A percentile compares a stretch with the other conserved stretches of the same genome.
Evolutionary conservation across 2,329 filamentous ascomycete species (phyloP).

Genomic region (Diaporthe citrichinensis): DNA sequence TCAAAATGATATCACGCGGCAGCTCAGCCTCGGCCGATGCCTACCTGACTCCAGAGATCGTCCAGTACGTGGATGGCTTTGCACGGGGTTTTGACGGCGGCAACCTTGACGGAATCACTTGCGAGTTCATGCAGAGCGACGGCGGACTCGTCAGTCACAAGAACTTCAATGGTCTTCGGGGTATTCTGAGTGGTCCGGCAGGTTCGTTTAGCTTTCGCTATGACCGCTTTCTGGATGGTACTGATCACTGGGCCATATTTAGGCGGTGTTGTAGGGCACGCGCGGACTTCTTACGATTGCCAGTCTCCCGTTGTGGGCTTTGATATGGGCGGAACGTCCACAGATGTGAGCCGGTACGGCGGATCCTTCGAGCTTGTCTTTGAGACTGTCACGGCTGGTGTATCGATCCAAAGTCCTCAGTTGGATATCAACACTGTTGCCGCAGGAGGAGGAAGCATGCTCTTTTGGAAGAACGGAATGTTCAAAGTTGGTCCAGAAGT

Average conservation of each 20-base stretch:
- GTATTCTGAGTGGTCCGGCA: conserved; percentile 77
- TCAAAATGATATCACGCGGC: conserved; percentile 75
- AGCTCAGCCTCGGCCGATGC: conserved; percentile 80
- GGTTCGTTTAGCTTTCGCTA: conserved; percentile 52
- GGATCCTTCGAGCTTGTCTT: conserved; percentile 81
- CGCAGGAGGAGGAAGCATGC: conserved; percentile 63
- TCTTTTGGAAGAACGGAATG: conserved; percentile 79
- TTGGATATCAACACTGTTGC: conserved; percentile 82
- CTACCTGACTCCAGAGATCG: conserved; percentile 79
- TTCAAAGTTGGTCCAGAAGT: conserved; percentile 76
- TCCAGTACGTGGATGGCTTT: conserved; percentile 77
- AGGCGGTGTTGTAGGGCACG: conserved; percentile 77
- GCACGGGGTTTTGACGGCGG: conserved; percentile 73
- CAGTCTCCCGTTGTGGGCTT: conserved; percentile 70
- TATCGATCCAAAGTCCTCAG: conserved; percentile 79
- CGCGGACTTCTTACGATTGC: conserved; percentile 76
- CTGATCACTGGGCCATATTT: not conserved
- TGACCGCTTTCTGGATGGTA: not conserved
- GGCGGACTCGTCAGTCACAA: conserved; percentile 63
- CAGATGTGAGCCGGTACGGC: conserved; percentile 78
- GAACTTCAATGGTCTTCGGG: conserved; percentile 74
- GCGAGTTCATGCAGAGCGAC: conserved; percentile 77
- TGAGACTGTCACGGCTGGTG: conserved; percentile 78
- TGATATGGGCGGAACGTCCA: conserved; percentile 74
- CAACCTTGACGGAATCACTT: conserved; percentile 60